These are phyloP conservation scores for Scorias spongiosa DNA, from an alignment of 2,329 filamentous ascomycete genomes.

Conservation along the genomic window DNA sequence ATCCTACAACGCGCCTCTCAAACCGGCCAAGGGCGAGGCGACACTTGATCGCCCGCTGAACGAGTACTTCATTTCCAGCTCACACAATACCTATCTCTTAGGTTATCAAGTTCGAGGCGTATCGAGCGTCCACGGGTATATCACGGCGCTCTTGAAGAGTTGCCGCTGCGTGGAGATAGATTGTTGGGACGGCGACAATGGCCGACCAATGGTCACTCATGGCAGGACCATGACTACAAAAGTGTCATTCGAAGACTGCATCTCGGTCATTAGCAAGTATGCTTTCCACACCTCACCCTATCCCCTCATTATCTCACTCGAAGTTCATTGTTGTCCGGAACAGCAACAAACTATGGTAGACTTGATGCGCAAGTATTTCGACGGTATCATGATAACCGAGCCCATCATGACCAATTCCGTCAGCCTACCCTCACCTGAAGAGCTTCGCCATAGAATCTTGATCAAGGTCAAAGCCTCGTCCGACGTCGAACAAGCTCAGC, in stretches of 20 bases:
- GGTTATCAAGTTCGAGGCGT: conserved; percentile 79
- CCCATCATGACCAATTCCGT: conserved; percentile 54
- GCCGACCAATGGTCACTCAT: conserved; percentile 78
- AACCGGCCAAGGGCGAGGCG: conserved; percentile 11
- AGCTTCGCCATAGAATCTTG: conserved; percentile 68
- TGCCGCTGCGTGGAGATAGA: conserved; percentile 96
- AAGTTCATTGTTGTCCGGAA: conserved; percentile 74
- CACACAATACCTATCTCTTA: conserved; percentile 92
- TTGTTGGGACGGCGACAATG: conserved; percentile 89
- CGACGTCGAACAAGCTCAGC: conserved; percentile 31
- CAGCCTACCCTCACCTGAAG: conserved; percentile 68
- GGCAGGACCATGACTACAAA: conserved; percentile 78
- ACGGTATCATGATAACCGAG: conserved; percentile 60
- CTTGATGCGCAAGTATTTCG: conserved; percentile 75
- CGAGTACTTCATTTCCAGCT: conserved; percentile 96
- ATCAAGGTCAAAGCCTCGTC: conserved; percentile 90
- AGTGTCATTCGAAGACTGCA: conserved; percentile 80
- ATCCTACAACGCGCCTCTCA: conserved; percentile 19
- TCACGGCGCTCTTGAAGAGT: conserved; percentile 69
- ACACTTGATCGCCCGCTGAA: conserved; percentile 71
- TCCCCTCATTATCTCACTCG: conserved; percentile 84
- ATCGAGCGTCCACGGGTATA: conserved; percentile 91
- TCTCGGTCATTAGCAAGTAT: conserved; percentile 86
- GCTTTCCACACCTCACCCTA: conserved; percentile 79
- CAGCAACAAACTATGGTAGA: conserved; percentile 83